Base-by-base conservation (phyloP, 1,284 basidiomycete genomes). In the Prillingera fragicola region DNA sequence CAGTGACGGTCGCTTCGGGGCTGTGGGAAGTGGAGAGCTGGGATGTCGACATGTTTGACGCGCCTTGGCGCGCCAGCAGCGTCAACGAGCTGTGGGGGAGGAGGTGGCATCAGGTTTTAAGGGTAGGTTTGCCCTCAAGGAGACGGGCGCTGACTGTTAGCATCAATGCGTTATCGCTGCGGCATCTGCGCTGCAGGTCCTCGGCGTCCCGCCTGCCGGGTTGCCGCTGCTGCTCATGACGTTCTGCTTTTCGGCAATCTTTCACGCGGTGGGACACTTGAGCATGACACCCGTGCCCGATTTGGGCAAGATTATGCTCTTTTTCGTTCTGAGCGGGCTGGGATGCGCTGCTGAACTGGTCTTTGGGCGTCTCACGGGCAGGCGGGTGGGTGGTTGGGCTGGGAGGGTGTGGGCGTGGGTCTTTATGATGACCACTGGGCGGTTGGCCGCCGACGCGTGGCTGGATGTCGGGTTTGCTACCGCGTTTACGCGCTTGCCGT, bases 41-140 rank as follows among this genome's bases (percentile, higher is more conserved):
- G 67, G 60, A 66, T 41, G 53, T 61, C 22, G 59, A 64, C 42
- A 44, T 72, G 27, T 65, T 69, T 39, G 56, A 67, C 39, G 34
- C 42, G 23, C 68, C 69, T 3, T 60, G 62, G 49, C 45, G 35
- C 23, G 60, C 63, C 3, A 62, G 64, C 45, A 63, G 60, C 42
- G 28, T 72, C 33, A 45, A 68, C 33, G 64, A 70, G 21, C 57
- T 72, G 21, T 72, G 70, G 70, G 69, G 70, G 4, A 57, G 53
- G 36, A 38, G 70, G 28, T 72, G 70, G 70, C 70, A 72, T 54
- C 65, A 69, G 59, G 38, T 69, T 66, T 27, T 68, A n/a, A n/a
- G n/a, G n/a, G n/a, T n/a, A n/a, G n/a, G n/a, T n/a, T n/a, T n/a
- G n/a, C n/a, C n/a, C n/a, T n/a, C n/a, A n/a, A n/a, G n/a, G n/a